Evolutionary conservation across 306 rosid genomes (phyloP).

Genomic region (Pachyrhizus erosus): DNA sequence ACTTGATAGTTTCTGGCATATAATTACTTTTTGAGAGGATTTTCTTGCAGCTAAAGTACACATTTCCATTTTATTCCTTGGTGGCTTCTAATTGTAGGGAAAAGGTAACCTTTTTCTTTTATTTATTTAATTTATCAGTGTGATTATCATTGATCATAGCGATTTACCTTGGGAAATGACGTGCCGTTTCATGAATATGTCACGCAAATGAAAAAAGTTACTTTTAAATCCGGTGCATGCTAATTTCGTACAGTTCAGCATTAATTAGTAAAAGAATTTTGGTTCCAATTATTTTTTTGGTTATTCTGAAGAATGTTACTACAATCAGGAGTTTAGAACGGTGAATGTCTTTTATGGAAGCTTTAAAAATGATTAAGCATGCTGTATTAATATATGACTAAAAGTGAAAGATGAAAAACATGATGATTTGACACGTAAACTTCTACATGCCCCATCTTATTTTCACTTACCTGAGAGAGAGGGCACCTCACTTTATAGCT

Average conservation of each 20-base stretch:
- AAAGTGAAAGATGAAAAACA: not conserved
- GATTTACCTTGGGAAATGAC: slow-evolving; percentile 7
- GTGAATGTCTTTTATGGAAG: slow-evolving; percentile 1
- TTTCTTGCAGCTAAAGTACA: not conserved
- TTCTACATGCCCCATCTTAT: not conserved
- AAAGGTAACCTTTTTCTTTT: not conserved
- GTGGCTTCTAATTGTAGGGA: not conserved
- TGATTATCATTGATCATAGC: not conserved
- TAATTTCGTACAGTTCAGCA: not conserved
- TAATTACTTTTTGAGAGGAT: too few relatives aligned
- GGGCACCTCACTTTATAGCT: not conserved
- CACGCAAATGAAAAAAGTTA: not conserved
- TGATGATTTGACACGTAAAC: not conserved
- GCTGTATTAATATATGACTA: not conserved
- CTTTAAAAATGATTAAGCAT: slow-evolving; percentile 11
- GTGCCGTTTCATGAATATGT: slow-evolving; percentile 12
- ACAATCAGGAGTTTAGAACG: not conserved
- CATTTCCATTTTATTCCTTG: not conserved
- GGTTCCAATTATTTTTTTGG: not conserved
- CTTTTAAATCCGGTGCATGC: slow-evolving; percentile 3
- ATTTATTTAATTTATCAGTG: not conserved
- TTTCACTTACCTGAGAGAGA: not conserved
- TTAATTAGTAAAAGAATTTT: not conserved
- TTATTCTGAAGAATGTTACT: not conserved
- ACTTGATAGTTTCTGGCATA: not conserved